Evolutionary conservation across 352 stramenopile genomes (phyloP).

Genomic region (Phytophthora fragariae): DNA sequence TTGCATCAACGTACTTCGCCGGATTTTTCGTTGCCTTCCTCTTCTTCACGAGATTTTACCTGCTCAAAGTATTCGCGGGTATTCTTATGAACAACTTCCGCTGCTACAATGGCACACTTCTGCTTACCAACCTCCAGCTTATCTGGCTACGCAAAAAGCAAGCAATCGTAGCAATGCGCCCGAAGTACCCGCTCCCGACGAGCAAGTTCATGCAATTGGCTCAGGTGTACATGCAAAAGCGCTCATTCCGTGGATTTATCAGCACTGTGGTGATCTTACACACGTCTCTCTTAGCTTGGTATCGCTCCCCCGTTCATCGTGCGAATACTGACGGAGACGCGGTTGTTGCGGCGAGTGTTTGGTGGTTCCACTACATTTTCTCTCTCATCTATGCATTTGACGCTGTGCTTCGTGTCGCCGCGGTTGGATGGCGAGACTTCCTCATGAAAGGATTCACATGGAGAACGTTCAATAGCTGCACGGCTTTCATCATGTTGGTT

Average conservation of each 20-base stretch:
- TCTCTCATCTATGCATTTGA: constrained; percentile 81
- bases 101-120: constrained; percentile 80
- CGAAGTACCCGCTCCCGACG: constrained; percentile 77
- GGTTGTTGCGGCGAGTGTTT: constrained; percentile 49
- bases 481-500: constrained; percentile 81
- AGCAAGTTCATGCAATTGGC: constrained; percentile 65
- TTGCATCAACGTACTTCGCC: constrained; percentile 81
- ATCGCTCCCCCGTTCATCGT: constrained; percentile 62
- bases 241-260: constrained; percentile 68
- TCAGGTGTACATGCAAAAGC: constrained; percentile 74
- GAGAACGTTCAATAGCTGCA: constrained; percentile 76
- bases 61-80: constrained; percentile 78
- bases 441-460: constrained; percentile 88
- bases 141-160: constrained; percentile 83
- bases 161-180: constrained; percentile 63
- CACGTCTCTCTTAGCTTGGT: constrained; percentile 77
- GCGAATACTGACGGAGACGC: constrained; percentile 45
- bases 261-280: constrained; percentile 73
- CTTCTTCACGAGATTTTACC: constrained; percentile 82
- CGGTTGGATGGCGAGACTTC: constrained; percentile 83
- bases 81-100: constrained; percentile 92
- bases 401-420: constrained; percentile 69
- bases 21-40: constrained; percentile 86
- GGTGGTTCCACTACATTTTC: constrained; percentile 86
- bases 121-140: constrained; percentile 81